Evolutionary conservation across 495 filamentous ascomycete species (phyloP), one percentile per base, ranked within the genome.

Genomic region (Pseudoneurospora amorphoporcata): DNA sequence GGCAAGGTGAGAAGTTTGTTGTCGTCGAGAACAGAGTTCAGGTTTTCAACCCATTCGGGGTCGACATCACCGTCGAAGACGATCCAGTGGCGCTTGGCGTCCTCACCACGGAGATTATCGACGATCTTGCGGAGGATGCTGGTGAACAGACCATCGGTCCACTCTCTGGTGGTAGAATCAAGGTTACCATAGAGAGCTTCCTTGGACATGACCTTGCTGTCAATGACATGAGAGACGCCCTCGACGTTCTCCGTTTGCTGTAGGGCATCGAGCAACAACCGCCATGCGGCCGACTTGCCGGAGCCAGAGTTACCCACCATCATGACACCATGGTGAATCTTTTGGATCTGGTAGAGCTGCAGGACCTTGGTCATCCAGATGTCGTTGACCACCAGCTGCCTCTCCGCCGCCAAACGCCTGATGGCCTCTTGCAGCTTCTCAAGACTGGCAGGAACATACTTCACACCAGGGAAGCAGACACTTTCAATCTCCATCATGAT

Each of bases 201-300:
- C 82, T 99, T 99, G 41, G 94, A 97, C 96, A 99, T 99, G 79
- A 99, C 96, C 83, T 99, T 99, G 32, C 95, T 95, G 81, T 99
- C 95, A 74, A 99, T 99, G 75, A 98, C 92, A 77, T 99, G 96
- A 76, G 89, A 96, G 40, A 98, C 93, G 42, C 96, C 94, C 82
- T 99, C 95, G 38, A 95, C 87, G 23, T 90, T 90, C 80, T 99
- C 95, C 38, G 95, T 90, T 69, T 91, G 88, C 78, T 98, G 95
- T 74, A 99, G 84, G 10, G 95, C 96, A 77, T 95, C 91, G 12
- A 99, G 87, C n/a, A 99, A 87, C 19, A 96, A 90, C 78, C 92
- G 93, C 95, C 96, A 99, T 23, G 94, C 91, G 6, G 91, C 88
- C 70, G 95, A 97, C 83, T 99, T 99, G 74, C 95, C 95, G 41